Base-by-base conservation (phyloP, 2,329 filamentous ascomycete species). In the Trichoderma sp. region DNA sequence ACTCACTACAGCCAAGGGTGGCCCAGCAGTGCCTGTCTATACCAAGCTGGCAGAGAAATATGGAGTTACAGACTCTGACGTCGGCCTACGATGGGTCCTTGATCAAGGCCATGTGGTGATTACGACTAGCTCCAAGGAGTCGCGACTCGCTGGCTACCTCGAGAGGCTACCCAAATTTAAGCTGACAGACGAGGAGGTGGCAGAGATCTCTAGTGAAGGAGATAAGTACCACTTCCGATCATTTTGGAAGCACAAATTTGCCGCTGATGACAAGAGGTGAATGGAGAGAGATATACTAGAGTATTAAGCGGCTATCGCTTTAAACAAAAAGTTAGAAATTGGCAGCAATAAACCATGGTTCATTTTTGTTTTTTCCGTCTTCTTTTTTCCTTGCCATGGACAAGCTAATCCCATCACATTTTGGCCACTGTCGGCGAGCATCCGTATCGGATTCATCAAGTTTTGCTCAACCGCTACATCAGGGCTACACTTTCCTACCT, bases 221-320 rank as follows among this genome's bases (percentile, higher is more conserved):
- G 80, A 80, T 72, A 75, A 87, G 81, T 89, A 89, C 79, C 86
- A 91, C 76, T 88, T 80, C 73, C 83, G 89, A 37, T 85, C 79
- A 0, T 91, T 87, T 75, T 91, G 87, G 87, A 79, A 71, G 2
- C 72, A 83, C 18, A 82, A 81, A 69, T 89, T 88, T 76, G 83
- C 76, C 11, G 77, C 77, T 1, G 82, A 87, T 69, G 89, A 91
- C 73, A 74, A 73, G 58, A 75, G 76, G 5, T 81, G 74, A 66
- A 70, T 26, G n/a, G n/a, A 18, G 49, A 16, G 16, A 28, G 34
- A 28, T 28, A 32, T 43, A 43, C 14, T 43, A 39, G 46, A 49
- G 46, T 18, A 32, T 26, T 7, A 32, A 55, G 52, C 26, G 32
- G 26, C 16, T 55, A 32, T 18, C 28, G 8, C 11, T 37, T 21